Base-by-base conservation (phyloP, 2,329 filamentous ascomycete genomes). In the Chaetomiaceae sp. region DNA sequence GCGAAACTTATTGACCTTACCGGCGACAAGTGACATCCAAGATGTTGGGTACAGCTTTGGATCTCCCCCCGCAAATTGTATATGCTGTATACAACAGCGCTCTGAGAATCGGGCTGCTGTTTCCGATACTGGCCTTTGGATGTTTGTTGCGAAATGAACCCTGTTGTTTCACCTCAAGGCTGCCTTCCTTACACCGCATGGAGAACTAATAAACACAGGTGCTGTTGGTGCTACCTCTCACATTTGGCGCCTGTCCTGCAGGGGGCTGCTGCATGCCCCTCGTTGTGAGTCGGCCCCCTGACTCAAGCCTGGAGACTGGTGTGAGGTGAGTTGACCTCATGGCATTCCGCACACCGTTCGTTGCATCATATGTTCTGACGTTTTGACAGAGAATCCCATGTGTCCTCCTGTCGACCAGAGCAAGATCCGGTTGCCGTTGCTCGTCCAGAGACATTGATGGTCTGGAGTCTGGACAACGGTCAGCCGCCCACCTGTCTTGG, bases 1-100 rank as follows among this genome's bases (percentile, higher is more conserved):
- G 17, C 10, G 4, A 50, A 51, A 10, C 33, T 58, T 4, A 49
- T 60, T 16, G 52, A 60, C 35, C 27, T 58, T 37, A 60, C 51
- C 13, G 48, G 50, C 19, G 50, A 53, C 48, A 42, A 46, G 19
- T 53, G 37, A 50, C 4, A 6, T 14, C 5, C 2, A 8, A n/a
- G 13, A 13, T 47, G 16, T 6, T 37, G 44, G 43, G 40, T 20
- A 14, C 14, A 31, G 19, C 33, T 44, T 35, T 23, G 33, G 40
- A 37, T 44, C 17, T 34, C 12, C n/a, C n/a, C n/a, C n/a, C n/a
- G n/a, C n/a, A n/a, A n/a, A n/a, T n/a, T n/a, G n/a, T n/a, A n/a
- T n/a, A n/a, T n/a, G n/a, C n/a, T n/a, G n/a, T n/a, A n/a, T n/a
- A n/a, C n/a, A n/a, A n/a, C n/a, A n/a, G n/a, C n/a, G n/a, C n/a